Conservation (phyloP, 148 eudicot genomes). For the Persicaria maculosa region DNA sequence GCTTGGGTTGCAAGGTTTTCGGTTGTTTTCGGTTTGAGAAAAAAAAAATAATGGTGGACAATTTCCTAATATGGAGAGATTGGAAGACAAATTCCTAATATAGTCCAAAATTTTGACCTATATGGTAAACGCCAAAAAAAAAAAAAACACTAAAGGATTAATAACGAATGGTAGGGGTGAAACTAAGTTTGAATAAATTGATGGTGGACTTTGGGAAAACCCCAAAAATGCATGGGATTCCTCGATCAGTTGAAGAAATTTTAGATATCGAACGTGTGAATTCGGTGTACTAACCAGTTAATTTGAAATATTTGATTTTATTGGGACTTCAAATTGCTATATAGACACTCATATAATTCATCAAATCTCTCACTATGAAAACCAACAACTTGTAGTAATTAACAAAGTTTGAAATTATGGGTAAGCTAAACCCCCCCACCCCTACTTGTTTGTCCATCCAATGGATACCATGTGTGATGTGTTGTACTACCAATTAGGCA, state of each 20-base stretch:
- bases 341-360: slow-evolving; percentile 4
- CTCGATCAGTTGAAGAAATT: background rate
- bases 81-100: too few species aligned
- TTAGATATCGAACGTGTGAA: slow-evolving; percentile 5
- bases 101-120: too few species aligned
- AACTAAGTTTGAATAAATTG: background rate
- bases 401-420: slow-evolving; percentile 11
- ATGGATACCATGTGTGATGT: background rate
- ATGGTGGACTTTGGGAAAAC: slow-evolving; percentile 1
- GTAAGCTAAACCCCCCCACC: background rate
- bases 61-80: too few species aligned
- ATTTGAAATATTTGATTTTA: slow-evolving; percentile 2
- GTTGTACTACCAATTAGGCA: background rate
- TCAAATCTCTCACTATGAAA: slow-evolving; percentile 10
- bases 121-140: too few species aligned
- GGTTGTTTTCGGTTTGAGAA: too few species aligned
- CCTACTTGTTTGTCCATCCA: background rate
- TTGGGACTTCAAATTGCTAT: slow-evolving; percentile 5
- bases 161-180: background rate
- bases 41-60: too few species aligned
- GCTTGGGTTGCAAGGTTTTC: too few species aligned
- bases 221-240: slow-evolving; percentile 8
- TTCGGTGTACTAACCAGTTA: background rate
- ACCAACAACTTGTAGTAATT: slow-evolving; percentile 10
- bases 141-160: background rate